Evolutionary conservation across 495 filamentous ascomycete genomes (phyloP).

Genomic region (Trypethelium eluteriae): DNA sequence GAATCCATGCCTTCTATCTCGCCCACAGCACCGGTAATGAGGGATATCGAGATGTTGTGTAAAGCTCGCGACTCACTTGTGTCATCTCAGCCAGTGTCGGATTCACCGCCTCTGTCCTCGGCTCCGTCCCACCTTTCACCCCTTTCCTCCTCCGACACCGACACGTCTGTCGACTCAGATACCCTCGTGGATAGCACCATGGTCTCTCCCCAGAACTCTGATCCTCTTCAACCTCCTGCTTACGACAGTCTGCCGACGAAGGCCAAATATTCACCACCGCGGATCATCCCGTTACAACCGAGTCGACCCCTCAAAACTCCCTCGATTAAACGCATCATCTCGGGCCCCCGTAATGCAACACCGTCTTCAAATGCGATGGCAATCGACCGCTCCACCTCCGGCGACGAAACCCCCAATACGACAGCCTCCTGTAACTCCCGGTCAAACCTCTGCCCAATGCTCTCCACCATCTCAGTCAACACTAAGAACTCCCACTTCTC

Average conservation of each 20-base stretch:
- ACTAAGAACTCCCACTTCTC: not conserved
- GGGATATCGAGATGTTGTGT: not conserved
- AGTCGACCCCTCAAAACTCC: not conserved
- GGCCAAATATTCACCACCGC: too few relatives aligned
- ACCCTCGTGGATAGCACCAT: not conserved
- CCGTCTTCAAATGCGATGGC: too few relatives aligned
- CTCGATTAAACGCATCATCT: not conserved
- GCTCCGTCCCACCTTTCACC: not conserved
- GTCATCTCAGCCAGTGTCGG: not conserved
- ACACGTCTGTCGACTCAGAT: not conserved
- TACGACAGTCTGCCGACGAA: too few relatives aligned
- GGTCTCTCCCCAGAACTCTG: not conserved
- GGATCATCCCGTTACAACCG: not conserved
- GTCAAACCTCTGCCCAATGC: not conserved
- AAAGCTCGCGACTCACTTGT: not conserved
- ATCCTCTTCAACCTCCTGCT: not conserved
- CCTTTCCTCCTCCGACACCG: not conserved
- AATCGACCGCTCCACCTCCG: not conserved
- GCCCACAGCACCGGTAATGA: not conserved
- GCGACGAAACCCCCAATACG: not conserved
- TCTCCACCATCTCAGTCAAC: not conserved
- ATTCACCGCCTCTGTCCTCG: not conserved
- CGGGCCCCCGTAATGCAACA: not conserved
- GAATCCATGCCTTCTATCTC: not conserved
- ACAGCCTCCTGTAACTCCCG: too few relatives aligned